A percentile compares a stretch with the other conserved stretches of the same genome.
These are phyloP conservation scores for Alternaria gansuensis DNA, from an alignment of 2,329 filamentous ascomycete genomes.

Conservation along the genomic window DNA sequence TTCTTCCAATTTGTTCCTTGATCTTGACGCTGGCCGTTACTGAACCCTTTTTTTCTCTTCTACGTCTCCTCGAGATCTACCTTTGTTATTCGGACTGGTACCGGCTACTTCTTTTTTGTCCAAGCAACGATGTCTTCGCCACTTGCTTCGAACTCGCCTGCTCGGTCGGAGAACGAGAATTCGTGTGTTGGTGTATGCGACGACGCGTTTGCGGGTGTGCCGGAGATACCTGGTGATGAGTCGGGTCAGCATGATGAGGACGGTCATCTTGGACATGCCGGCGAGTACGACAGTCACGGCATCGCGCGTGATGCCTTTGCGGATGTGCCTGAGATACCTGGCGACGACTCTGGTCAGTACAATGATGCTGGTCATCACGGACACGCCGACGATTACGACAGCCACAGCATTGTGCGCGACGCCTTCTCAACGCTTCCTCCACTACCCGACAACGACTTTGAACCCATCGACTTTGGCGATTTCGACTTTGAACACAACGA, in stretches of 20 bases:
- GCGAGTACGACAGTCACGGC: background rate
- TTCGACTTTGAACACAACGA: background rate
- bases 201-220: background rate
- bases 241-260: background rate
- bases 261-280: background rate
- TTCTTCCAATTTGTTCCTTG: background rate
- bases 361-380: background rate
- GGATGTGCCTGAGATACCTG: background rate
- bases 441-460: background rate
- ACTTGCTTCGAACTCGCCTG: background rate
- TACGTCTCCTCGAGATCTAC: background rate
- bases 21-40: constrained; percentile 18
- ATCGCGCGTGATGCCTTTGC: background rate
- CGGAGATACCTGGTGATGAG: background rate
- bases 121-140: constrained; percentile 6
- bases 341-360: background rate
- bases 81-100: constrained; percentile 3
- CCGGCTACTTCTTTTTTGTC: background rate
- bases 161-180: background rate
- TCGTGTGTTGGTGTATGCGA: background rate
- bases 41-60: background rate
- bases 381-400: background rate
- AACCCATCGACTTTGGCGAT: background rate
- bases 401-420: background rate
- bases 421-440: background rate